Evolutionary conservation across 2,329 filamentous ascomycete genomes (phyloP), one percentile per base, ranked within the genome.

Genomic region (Pezicula carpinea): DNA sequence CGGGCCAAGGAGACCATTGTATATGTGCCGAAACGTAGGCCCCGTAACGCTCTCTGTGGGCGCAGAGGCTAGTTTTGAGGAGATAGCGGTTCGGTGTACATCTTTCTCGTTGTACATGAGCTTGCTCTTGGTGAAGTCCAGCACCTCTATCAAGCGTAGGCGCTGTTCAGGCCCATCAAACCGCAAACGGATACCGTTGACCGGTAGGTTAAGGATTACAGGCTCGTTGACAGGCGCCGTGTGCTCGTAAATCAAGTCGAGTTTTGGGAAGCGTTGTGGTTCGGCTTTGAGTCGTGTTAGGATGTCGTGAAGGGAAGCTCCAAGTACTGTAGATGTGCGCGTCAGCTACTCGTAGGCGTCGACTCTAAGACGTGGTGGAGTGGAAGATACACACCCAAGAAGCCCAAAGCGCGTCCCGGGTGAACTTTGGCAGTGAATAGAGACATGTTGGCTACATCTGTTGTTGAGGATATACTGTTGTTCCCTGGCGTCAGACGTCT

Each of bases 131-230:
- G 85, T 83, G 63, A 99, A 96, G 69, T 97, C 90, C 45, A 89
- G 69, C 6, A 97, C 82, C 66, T 99, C 93, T 57, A 99, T 89
- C 51, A 99, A 71, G 3, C 93, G 87, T 35, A 99, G 72, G 31
- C 92, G 82, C 67, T 99, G 93, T 60, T 97, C 91, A 4, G 88
- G 83, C 0, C 91, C 93, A 63, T 99, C 93, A 63, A 99, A 99
- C 35, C 89, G 89, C 44, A 99, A 71, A 11, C 92, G 86, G 23
- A 99, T 67, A 22, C 93, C 93, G 68, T 97, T 99, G 3, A 81
- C 77, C 1, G 91, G 87, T 4, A 99, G 79, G 15, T 76, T 76
- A 46, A 97, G 69, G 36, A 88, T 73, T 15, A 96, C 79, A 0
- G 90, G 88, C 22, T 88, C 80, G 26, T 75, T 75, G 29, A 96